Conservation (phyloP, 371 early-diverging fungal species). For the Enterocytospora artemiae region DNA sequence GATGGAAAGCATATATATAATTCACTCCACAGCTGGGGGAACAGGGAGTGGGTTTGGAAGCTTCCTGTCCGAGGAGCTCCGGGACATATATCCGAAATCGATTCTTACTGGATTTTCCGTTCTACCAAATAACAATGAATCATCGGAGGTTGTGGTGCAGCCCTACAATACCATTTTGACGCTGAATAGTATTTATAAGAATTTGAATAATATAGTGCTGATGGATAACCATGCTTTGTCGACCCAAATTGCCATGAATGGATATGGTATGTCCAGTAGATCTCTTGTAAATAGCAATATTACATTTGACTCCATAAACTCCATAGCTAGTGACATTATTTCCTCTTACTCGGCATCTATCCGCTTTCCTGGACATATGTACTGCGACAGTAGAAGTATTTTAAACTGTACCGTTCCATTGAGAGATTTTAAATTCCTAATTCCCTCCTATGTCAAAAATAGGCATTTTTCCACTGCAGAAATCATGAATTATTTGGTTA, state of each 20-base stretch:
- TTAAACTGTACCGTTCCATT: slow-evolving; percentile 83
- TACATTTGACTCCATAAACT: slow-evolving; percentile 80
- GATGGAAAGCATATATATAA: slow-evolving; percentile 72
- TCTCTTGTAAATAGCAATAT: slow-evolving; percentile 56
- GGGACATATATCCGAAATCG: slow-evolving; percentile 85
- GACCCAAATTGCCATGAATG: slow-evolving; percentile 75
- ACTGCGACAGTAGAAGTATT: slow-evolving; percentile 85
- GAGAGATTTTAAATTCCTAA: slow-evolving; percentile 83
- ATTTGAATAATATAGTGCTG: slow-evolving; percentile 74
- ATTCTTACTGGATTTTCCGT: slow-evolving; percentile 90
- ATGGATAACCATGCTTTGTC: slow-evolving; percentile 60
- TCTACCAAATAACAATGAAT: slow-evolving; percentile 91
- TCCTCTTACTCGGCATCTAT: slow-evolving; percentile 88
- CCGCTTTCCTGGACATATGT: slow-evolving; percentile 95
- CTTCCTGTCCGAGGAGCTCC: slow-evolving; percentile 70
- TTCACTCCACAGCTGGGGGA: slow-evolving; percentile 85
- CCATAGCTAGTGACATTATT: slow-evolving; percentile 84
- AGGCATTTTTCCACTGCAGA: slow-evolving; percentile 73
- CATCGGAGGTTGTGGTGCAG: slow-evolving; percentile 94
- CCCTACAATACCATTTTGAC: slow-evolving; percentile 95
- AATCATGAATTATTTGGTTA: slow-evolving; percentile 55
- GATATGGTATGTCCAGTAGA: slow-evolving; percentile 76
- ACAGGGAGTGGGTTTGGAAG: slow-evolving; percentile 89
- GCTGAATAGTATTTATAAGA: slow-evolving; percentile 73
- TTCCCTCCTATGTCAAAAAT: slow-evolving; percentile 59